Evolutionary conservation across 169 alveolate species (phyloP).

Genomic region (Prorocentrum cordatum): DNA sequence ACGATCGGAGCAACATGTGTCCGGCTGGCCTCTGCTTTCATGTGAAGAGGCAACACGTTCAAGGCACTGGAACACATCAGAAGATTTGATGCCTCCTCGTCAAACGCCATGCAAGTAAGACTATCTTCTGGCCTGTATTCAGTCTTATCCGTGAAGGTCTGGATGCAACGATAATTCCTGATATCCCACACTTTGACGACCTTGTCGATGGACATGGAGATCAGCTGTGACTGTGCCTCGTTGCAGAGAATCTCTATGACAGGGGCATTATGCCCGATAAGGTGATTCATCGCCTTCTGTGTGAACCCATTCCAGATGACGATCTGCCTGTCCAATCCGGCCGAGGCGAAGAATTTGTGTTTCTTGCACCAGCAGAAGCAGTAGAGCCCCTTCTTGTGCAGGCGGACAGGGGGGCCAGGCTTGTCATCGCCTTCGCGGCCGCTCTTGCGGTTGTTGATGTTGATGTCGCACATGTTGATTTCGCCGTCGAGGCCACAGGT

Average conservation of each 20-base stretch:
- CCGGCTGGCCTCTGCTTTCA: too few species aligned
- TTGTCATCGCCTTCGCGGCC: neutral
- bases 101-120: constrained; percentile 60
- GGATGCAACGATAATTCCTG: constrained; percentile 35
- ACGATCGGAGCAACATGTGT: too few species aligned
- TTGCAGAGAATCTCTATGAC: constrained; percentile 33
- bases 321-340: constrained; percentile 57
- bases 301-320: constrained; percentile 62
- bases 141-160: constrained; percentile 67
- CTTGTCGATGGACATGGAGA: constrained; percentile 62
- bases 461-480: constrained; percentile 50
- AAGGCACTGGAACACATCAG: too few species aligned
- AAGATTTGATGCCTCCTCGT: constrained; percentile 3
- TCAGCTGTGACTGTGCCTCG: constrained; percentile 7
- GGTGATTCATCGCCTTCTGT: constrained; percentile 55
- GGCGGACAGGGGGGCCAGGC: too few species aligned
- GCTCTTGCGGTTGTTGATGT: neutral
- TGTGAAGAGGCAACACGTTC: too few species aligned
- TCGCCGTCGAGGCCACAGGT: constrained; percentile 64
- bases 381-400: constrained; percentile 32
- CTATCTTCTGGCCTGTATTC: constrained; percentile 66
- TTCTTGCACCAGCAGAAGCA: constrained; percentile 8
- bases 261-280: constrained; percentile 29
- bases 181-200: constrained; percentile 29
- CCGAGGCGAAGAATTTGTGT: constrained; percentile 65